These are phyloP conservation scores for Knufia petricola DNA, from an alignment of 2,329 filamentous ascomycete species.

Conservation along the genomic window DNA sequence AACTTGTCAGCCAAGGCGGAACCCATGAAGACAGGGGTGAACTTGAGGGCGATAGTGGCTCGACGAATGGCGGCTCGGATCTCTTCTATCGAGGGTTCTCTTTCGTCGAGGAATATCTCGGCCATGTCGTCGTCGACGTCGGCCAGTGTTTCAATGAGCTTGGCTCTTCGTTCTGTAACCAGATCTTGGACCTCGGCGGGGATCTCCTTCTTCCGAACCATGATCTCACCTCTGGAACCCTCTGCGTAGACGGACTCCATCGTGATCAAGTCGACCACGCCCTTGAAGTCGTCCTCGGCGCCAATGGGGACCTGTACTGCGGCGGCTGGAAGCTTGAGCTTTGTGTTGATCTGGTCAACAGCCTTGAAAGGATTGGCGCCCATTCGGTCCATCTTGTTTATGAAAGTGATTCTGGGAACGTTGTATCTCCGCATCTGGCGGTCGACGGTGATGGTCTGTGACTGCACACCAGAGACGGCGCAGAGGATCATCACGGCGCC, in stretches of 20 bases:
- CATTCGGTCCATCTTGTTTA: conserved; percentile 99
- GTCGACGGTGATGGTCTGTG: conserved; percentile 95
- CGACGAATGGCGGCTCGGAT: conserved; percentile 88
- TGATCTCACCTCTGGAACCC: conserved; percentile 64
- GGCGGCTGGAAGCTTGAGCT: conserved; percentile 85
- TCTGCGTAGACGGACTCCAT: conserved; percentile 94
- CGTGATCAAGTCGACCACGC: conserved; percentile 81
- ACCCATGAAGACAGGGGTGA: conserved; percentile 93
- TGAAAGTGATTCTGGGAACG: conserved; percentile 85
- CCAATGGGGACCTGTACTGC: conserved; percentile 94
- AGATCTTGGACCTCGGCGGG: conserved; percentile 69
- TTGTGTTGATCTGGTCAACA: conserved; percentile 93
- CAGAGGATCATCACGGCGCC: conserved; percentile 98
- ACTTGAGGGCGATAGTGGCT: conserved; percentile 79
- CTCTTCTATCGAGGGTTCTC: conserved; percentile 66
- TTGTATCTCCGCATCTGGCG: conserved; percentile 98
- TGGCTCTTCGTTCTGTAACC: conserved; percentile 69
- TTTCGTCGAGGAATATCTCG: conserved; percentile 84
- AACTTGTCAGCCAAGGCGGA: conserved; percentile 90
- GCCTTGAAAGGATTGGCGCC: conserved; percentile 97
- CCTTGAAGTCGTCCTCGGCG: conserved; percentile 79
- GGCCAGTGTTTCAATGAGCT: conserved; percentile 86
- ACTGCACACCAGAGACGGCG: conserved; percentile 93
- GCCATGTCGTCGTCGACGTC: conserved; percentile 98
- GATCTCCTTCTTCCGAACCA: conserved; percentile 69